phyloP scores from a whole-genome alignment of 1,284 basidiomycete species.

The Calocybe gambosa region DNA sequence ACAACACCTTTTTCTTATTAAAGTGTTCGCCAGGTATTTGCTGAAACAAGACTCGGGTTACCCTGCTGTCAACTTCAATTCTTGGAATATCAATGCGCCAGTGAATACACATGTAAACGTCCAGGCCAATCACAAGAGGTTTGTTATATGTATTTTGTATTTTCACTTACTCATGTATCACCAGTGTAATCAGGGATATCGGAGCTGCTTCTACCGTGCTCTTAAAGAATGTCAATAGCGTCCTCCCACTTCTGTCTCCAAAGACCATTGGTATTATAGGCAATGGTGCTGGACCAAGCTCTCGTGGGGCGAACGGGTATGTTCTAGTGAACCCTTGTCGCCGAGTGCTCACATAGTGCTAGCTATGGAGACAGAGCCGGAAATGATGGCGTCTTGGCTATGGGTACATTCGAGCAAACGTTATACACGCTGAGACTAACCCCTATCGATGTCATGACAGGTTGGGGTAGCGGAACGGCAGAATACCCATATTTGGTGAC shows the following conservation, averaged over 20 bases:
- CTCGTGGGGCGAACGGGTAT: slow-evolving; percentile 56
- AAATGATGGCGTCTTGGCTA: slow-evolving; percentile 54
- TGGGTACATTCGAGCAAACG: slow-evolving; percentile 46
- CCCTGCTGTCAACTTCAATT: slow-evolving; percentile 41
- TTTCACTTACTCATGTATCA: background rate
- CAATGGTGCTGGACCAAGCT: slow-evolving; percentile 53
- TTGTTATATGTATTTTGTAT: slow-evolving; percentile 11
- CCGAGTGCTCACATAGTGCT: slow-evolving; percentile 8
- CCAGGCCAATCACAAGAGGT: slow-evolving; percentile 57
- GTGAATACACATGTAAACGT: slow-evolving; percentile 56
- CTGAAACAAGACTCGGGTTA: slow-evolving; percentile 55
- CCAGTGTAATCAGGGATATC: slow-evolving; percentile 57
- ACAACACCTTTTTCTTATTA: background rate
- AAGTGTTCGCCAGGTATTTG: slow-evolving; percentile 36
- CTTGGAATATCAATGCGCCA: slow-evolving; percentile 30
- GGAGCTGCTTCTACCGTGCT: slow-evolving; percentile 69
- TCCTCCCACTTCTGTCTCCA: slow-evolving; percentile 53
- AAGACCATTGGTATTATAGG: slow-evolving; percentile 56
- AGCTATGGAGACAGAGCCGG: slow-evolving; percentile 41
- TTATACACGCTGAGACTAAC: background rate
- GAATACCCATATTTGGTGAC: slow-evolving; percentile 46
- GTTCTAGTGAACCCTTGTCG: slow-evolving; percentile 2
- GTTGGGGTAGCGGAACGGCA: slow-evolving; percentile 44
- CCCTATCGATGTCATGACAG: slow-evolving; percentile 15
- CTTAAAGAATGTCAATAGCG: slow-evolving; percentile 59